These are phyloP conservation scores for Diplodia seriata DNA, from an alignment of 2,329 filamentous ascomycete species.

Conservation along the genomic window DNA sequence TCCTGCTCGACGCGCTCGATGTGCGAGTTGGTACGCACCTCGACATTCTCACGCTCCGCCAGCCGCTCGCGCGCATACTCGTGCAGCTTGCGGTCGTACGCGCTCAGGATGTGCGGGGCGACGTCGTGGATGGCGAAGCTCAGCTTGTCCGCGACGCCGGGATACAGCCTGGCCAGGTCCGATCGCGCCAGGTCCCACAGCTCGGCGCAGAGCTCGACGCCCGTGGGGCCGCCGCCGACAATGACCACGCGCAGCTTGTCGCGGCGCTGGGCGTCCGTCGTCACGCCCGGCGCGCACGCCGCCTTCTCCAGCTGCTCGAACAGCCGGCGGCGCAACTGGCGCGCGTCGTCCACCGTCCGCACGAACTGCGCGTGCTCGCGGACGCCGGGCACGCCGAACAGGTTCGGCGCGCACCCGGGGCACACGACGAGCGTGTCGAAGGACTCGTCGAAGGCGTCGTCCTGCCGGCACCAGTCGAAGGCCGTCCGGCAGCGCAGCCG, in stretches of 20 bases:
- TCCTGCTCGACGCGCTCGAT: constrained; percentile 48
- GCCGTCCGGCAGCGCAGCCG: constrained; percentile 48
- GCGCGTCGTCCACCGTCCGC: constrained; percentile 46
- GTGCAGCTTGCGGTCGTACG: constrained; percentile 51
- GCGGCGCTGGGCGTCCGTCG: constrained; percentile 40
- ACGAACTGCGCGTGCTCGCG: constrained; percentile 50
- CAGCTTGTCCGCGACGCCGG: constrained; percentile 50
- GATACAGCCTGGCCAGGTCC: constrained; percentile 50
- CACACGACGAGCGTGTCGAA: constrained; percentile 54
- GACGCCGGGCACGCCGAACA: constrained; percentile 51
- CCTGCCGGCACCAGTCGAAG: constrained; percentile 38
- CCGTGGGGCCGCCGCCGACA: constrained; percentile 53
- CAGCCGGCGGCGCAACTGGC: constrained; percentile 45
- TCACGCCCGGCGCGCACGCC: constrained; percentile 44
- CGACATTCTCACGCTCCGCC: constrained; percentile 43
- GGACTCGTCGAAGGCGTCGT: constrained; percentile 45
- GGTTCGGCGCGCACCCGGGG: constrained; percentile 51
- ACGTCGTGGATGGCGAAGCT: constrained; percentile 55
- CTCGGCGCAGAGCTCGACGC: constrained; percentile 54
- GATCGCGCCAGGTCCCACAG: constrained; percentile 52
- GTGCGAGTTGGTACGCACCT: constrained; percentile 49
- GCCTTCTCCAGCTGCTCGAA: constrained; percentile 50
- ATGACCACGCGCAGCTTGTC: constrained; percentile 50
- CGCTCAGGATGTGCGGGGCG: constrained; percentile 50
- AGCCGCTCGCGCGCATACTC: constrained; percentile 52